A percentile compares a stretch with the other conserved stretches of the same genome.
Conservation (phyloP, 2,329 filamentous ascomycete species). For the Chaetomiaceae sp. region DNA sequence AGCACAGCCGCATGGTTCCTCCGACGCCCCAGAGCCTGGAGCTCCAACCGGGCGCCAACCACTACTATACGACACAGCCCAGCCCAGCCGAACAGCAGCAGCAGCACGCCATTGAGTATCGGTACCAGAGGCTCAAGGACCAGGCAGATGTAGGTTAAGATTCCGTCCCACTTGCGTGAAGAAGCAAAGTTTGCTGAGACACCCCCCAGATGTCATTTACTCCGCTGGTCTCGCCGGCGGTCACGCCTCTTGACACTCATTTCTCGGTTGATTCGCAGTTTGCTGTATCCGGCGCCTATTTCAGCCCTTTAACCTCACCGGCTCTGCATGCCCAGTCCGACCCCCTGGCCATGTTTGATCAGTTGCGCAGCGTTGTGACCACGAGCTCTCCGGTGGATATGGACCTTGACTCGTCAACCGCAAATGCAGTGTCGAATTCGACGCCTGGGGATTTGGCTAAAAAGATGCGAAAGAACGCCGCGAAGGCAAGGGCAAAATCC, state of each 20-base stretch:
- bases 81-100: conserved; percentile 56
- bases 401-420: conserved; percentile 45
- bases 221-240: conserved; percentile 76
- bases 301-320: conserved; percentile 78
- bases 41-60: conserved; percentile 57
- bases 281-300: conserved; percentile 66
- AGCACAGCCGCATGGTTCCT: conserved; percentile 60
- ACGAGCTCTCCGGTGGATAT: conserved; percentile 56
- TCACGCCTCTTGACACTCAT: conserved; percentile 71
- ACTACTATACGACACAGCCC: too few relatives aligned
- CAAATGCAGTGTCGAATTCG: conserved; percentile 31
- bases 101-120: conserved; percentile 61
- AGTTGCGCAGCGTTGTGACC: conserved; percentile 40
- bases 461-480: conserved; percentile 50
- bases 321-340: conserved; percentile 70
- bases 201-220: conserved; percentile 65
- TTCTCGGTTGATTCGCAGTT: conserved; percentile 59
- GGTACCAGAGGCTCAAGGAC: conserved; percentile 63
- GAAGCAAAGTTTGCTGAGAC: conserved; percentile 23
- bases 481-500: conserved; percentile 49
- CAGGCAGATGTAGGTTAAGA: conserved; percentile 57
- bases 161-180: conserved; percentile 7
- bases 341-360: conserved; percentile 42
- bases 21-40: conserved; percentile 79
- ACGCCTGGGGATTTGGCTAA: conserved; percentile 48